Conservation (phyloP, 2,329 filamentous ascomycete genomes). For the Pseudocercospora musae region DNA sequence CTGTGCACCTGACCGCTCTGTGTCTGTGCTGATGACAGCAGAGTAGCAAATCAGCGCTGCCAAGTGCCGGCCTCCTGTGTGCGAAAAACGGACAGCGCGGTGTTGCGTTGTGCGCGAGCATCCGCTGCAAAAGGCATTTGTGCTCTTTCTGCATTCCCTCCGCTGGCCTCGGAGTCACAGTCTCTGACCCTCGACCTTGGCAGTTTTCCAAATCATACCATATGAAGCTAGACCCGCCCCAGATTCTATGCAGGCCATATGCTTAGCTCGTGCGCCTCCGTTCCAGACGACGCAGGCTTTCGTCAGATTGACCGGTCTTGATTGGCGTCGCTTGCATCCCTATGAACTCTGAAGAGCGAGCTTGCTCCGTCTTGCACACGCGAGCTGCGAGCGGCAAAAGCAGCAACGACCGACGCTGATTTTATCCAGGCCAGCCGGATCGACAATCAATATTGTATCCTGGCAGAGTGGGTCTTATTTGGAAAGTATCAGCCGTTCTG, state of each 20-base stretch:
- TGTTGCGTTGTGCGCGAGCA: not conserved
- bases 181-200: slow-evolving; percentile 8
- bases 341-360: not conserved
- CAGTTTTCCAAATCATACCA: not conserved
- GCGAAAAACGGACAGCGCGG: not conserved
- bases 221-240: not conserved
- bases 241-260: slow-evolving; percentile 4
- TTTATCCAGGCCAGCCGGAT: not conserved
- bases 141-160: not conserved
- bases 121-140: not conserved
- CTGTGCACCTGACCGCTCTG: not conserved
- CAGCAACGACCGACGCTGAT: not conserved
- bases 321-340: slow-evolving; percentile 10
- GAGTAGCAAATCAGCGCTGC: not conserved
- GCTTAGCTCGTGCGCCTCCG: slow-evolving; percentile 9
- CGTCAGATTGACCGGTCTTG: slow-evolving; percentile 11
- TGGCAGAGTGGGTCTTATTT: not conserved
- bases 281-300: slow-evolving; percentile 8
- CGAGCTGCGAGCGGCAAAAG: slow-evolving; percentile 3
- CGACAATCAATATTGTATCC: not conserved
- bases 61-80: not conserved
- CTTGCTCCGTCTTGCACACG: not conserved
- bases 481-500: not conserved
- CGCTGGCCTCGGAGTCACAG: slow-evolving; percentile 3
- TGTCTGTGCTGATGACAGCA: not conserved